phyloP scores from a whole-genome alignment of 2,329 filamentous ascomycete species.

The Nothomitra cinnamomea region DNA sequence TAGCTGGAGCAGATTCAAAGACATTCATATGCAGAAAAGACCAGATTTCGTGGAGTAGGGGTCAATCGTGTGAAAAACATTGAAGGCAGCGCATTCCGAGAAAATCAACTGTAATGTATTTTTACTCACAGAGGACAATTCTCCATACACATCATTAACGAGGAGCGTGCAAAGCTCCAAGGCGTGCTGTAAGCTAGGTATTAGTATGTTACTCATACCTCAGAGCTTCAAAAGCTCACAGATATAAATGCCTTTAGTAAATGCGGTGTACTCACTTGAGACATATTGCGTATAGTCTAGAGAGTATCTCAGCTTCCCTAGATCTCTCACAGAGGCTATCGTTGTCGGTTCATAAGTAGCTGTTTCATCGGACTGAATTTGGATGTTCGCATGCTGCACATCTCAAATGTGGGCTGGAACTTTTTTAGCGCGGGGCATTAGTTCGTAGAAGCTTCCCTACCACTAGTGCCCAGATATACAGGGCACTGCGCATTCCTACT shows the following conservation, averaged over 20 bases:
- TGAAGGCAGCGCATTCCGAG: background rate
- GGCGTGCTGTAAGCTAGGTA: slow-evolving; percentile 41
- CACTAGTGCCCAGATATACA: background rate
- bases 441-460: background rate
- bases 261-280: slow-evolving; percentile 32
- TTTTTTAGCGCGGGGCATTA: background rate
- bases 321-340: slow-evolving; percentile 57
- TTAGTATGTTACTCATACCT: background rate
- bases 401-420: background rate
- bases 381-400: background rate
- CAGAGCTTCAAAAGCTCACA: background rate
- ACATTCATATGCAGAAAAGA: background rate
- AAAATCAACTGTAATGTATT: background rate
- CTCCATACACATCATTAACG: slow-evolving; percentile 77
- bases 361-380: background rate
- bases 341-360: slow-evolving; percentile 19
- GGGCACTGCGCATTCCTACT: background rate
- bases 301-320: slow-evolving; percentile 66
- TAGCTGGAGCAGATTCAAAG: background rate
- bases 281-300: slow-evolving; percentile 46
- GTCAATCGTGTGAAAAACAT: background rate
- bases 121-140: slow-evolving; percentile 68
- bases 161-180: slow-evolving; percentile 82
- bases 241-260: background rate
- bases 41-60: too few species aligned